Evolutionary conservation across 2,329 filamentous ascomycete species (phyloP).

Genomic region (Aspergillus sp.): DNA sequence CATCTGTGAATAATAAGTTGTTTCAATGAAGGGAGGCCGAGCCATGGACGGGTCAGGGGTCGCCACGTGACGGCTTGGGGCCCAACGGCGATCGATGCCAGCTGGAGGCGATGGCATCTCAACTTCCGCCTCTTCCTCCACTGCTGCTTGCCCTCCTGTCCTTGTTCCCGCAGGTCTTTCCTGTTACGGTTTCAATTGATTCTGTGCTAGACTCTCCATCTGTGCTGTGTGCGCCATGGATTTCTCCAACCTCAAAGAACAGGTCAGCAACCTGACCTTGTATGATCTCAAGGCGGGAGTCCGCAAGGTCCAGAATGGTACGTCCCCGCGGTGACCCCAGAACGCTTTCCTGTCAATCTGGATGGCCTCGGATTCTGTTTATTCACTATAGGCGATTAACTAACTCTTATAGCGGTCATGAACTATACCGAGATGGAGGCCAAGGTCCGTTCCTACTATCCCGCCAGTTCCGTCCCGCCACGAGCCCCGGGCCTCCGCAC

Average conservation of each 20-base stretch:
- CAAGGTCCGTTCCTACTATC: conserved; percentile 50
- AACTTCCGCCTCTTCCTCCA: conserved; percentile 19
- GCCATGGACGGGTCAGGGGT: conserved; percentile 28
- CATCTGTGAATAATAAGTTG: no score
- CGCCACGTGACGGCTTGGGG: conserved; percentile 33
- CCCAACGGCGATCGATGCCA: conserved; percentile 27
- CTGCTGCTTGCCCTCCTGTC: conserved; percentile 7
- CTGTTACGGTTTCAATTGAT: conserved; percentile 12
- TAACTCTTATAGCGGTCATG: conserved; percentile 72
- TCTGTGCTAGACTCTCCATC: conserved; percentile 13
- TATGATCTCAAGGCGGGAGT: conserved; percentile 96
- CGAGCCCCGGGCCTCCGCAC: conserved; percentile 7
- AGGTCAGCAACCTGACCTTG: conserved; percentile 86
- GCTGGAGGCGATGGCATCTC: conserved; percentile 24
- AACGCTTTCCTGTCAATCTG: not conserved
- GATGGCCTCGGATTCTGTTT: not conserved
- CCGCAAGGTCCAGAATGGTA: conserved; percentile 96
- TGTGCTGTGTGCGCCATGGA: conserved; percentile 65
- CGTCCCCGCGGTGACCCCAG: conserved; percentile 25
- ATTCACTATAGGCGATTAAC: not conserved
- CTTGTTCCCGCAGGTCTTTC: conserved; percentile 14
- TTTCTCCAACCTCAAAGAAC: conserved; percentile 78
- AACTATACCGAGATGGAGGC: conserved; percentile 95
- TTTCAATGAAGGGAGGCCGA: not conserved
- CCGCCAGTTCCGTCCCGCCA: conserved; percentile 15